These are phyloP conservation scores for Tulasnella sp. DNA, from an alignment of 768 basidiomycete genomes.

Conservation along the genomic window DNA sequence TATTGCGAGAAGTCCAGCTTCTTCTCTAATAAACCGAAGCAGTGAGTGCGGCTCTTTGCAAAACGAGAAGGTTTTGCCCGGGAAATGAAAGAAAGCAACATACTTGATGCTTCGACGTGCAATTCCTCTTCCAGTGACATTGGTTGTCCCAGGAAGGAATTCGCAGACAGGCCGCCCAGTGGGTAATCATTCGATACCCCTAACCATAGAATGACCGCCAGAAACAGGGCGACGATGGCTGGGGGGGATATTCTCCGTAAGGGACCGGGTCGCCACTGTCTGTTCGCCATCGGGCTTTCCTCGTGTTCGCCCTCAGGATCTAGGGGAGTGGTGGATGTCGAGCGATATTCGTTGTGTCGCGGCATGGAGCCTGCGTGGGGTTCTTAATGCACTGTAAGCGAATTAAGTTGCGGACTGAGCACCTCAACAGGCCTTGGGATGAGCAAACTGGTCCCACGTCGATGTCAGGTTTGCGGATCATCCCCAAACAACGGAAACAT, in stretches of 20 bases:
- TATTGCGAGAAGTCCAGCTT: too few relatives aligned
- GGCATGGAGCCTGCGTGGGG: neutral
- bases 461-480: neutral
- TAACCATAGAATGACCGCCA: constrained; percentile 16
- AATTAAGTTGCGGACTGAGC: constrained; percentile 10
- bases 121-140: neutral
- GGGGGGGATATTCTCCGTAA: neutral
- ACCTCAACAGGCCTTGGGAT: neutral
- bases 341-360: neutral
- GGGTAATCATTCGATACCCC: constrained; percentile 19
- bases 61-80: too few relatives aligned
- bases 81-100: neutral
- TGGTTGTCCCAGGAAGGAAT: neutral
- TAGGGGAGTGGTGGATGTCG: neutral
- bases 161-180: neutral
- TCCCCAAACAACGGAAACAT: too few relatives aligned
- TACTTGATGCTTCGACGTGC: neutral
- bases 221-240: constrained; percentile 14
- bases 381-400: neutral
- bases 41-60: too few relatives aligned
- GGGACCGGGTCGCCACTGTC: constrained; percentile 2
- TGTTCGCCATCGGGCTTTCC: neutral
- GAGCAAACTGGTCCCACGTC: neutral
- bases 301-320: neutral
- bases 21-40: too few relatives aligned